Base-by-base conservation (phyloP, 2,329 filamentous ascomycete species). In the Rachicladosporium sp. region DNA sequence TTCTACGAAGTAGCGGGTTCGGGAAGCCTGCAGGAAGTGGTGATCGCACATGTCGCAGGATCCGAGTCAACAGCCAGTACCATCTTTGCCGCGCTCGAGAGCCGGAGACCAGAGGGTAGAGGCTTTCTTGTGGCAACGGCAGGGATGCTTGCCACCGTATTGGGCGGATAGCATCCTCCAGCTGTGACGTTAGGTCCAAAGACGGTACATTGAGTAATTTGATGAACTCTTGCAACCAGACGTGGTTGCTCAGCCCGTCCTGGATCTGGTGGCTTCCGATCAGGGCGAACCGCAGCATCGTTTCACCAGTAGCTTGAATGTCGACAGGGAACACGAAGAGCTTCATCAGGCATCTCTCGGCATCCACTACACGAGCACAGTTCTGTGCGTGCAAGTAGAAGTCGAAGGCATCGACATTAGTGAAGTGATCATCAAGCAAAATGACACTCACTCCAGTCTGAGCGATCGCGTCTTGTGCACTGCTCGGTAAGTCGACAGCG, bases 31-130 rank as follows among this genome's bases (percentile, higher is more conserved):
- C 53, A 9, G 61, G 59, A 1, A 63, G 51, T 1, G 59, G 55
- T 34, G 53, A 62, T 4, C 60, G 50, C 2, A 67, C 57, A 39
- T 68, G 62, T 4, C 66, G 51, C 10, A 69, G 54, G 6, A 69
- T 58, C 12, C 64, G 53, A 6, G 63, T 57, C 6, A 70, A 56
- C 4, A 60, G 57, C 67, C 67, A 69, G 46, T 65, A 67, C 66
- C 66, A 69, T 35, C 65, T 54, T 48, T 61, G 56, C 12, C 61
- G 50, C 1, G 64, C 65, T 30, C 39, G 39, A 13, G 46, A 62
- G 27, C 64, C 63, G 1, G 50, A 33, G 0, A 67, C 54, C 0
- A 44, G 47, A 1, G 65, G 64, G 36, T 69, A 70, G 1, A 68
- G 43, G 12, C 66, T 64, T 52, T 70, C 67, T 50, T 70, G 66